Conservation (phyloP, 2,329 filamentous ascomycete genomes). For the Xylariaceae sp. region DNA sequence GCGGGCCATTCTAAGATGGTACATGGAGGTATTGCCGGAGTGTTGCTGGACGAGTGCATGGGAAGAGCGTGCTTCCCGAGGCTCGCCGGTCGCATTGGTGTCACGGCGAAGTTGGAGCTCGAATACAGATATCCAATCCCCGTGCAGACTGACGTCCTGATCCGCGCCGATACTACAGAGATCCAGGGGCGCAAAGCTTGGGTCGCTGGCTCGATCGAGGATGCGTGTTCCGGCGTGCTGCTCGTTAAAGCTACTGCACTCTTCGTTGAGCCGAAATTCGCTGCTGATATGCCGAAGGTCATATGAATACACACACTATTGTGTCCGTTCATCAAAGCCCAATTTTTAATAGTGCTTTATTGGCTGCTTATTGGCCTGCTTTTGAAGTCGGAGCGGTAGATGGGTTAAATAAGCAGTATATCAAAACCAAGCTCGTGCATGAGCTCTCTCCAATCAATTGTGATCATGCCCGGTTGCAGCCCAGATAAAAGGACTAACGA, state of each 20-base stretch:
- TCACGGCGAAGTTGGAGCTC: slow-evolving; percentile 2
- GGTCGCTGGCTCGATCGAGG: not conserved
- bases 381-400: not conserved
- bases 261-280: not conserved
- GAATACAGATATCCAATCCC: slow-evolving; percentile 1
- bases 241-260: not conserved
- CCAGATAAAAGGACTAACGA: not conserved
- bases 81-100: not conserved
- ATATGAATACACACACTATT: too few species aligned
- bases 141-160: not conserved
- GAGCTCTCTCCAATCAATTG: not conserved
- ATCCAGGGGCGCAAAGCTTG: not conserved
- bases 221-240: not conserved
- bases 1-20: slow-evolving; percentile 3
- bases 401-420: not conserved
- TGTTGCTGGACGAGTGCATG: not conserved
- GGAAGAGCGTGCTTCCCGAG: slow-evolving; percentile 1
- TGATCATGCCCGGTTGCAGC: slow-evolving; percentile 1
- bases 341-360: not conserved
- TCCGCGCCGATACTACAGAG: not conserved
- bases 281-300: not conserved
- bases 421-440: slow-evolving; percentile 1
- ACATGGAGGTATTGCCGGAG: not conserved
- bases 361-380: too few species aligned
- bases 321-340: not conserved